Base-by-base conservation (phyloP, 2,329 filamentous ascomycete genomes). In the Arthrobotrys sphaeroides region DNA sequence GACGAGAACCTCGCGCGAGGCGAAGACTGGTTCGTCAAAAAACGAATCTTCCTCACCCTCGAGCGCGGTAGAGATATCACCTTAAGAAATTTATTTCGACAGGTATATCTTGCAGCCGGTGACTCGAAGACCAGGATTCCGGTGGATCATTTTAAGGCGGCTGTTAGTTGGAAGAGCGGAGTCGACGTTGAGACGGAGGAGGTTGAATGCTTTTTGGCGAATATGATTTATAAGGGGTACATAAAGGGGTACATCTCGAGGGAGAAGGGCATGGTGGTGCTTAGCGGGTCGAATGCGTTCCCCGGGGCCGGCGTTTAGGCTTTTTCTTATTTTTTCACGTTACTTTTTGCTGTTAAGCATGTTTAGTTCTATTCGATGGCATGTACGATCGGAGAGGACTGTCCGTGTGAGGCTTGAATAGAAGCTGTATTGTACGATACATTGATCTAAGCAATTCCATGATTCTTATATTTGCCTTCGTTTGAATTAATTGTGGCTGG, bases 171-270 rank as follows among this genome's bases (percentile, higher is more conserved):
- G 81, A 84, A 85, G 33, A 85, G 64, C 38, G 73, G 40, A 59
- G 78, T 64, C 7, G 78, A 79, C 24, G 72, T 96, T 33, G 95
- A 97, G 79, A 86, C 88, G 31, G 96, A 99, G 81, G 95, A 99
- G 83, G 94, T 98, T 2, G 96, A 99, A 83, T 99, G 95, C 82
- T 84, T 97, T 79, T 82, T 99, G 80, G 93, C 95, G 26, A 98
- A 97, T 82, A 92, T 97, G 88, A 97, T 99, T 77, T 99, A 98
- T 85, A 99, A 98, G 93, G 91, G 91, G 73, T 86, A 95, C 22
- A 97, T 99, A 92, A 99, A 98, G 84, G 95, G 96, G 42, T 99
- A 99, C 83, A 99, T 99, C 79, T 90, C 94, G 31, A 90, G 94
- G 65, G 94, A 97, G 79, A 89, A 91, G 79, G 91, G 91, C 33